phyloP scores from a whole-genome alignment of 257 asterid species.

The Nyctanthes arbortristis region DNA sequence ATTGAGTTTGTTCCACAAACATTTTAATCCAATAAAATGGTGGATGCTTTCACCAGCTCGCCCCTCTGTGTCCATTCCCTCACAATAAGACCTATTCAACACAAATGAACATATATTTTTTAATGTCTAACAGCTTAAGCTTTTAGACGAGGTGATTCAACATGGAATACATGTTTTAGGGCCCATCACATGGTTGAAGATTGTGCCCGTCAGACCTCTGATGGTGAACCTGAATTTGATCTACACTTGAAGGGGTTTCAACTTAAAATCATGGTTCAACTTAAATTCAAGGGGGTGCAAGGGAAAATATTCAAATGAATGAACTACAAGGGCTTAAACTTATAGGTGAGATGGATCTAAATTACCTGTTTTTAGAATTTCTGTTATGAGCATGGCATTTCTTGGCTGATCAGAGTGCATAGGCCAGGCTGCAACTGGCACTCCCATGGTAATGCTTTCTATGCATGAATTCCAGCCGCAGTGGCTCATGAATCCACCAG shows the following conservation, averaged over 20 bases:
- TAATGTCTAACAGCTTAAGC: neutral
- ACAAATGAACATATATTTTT: neutral
- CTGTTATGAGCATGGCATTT: constrained; percentile 27
- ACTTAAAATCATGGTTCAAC: no score
- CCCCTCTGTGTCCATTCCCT: constrained; percentile 37
- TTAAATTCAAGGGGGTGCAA: no score
- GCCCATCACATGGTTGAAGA: no score
- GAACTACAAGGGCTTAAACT: no score
- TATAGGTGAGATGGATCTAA: no score
- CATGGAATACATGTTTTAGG: no score
- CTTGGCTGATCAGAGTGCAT: constrained; percentile 53
- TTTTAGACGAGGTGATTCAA: neutral
- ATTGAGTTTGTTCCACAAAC: no score
- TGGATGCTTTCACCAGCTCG: constrained; percentile 32
- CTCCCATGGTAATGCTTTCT: constrained; percentile 42
- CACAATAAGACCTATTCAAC: constrained; percentile 29
- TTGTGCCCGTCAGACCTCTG: no score
- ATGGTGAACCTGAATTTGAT: no score
- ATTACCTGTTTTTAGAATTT: constrained; percentile 17
- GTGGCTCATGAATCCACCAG: constrained; percentile 49
- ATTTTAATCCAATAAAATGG: no score
- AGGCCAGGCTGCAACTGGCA: constrained; percentile 51
- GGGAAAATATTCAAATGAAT: no score
- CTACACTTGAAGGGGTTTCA: no score
- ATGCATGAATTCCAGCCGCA: constrained; percentile 55